Percentiles rank a stretch among this genome's conserved stretches.
Conservation (phyloP, 495 filamentous ascomycete species). For the Tuber umbilicatum region DNA sequence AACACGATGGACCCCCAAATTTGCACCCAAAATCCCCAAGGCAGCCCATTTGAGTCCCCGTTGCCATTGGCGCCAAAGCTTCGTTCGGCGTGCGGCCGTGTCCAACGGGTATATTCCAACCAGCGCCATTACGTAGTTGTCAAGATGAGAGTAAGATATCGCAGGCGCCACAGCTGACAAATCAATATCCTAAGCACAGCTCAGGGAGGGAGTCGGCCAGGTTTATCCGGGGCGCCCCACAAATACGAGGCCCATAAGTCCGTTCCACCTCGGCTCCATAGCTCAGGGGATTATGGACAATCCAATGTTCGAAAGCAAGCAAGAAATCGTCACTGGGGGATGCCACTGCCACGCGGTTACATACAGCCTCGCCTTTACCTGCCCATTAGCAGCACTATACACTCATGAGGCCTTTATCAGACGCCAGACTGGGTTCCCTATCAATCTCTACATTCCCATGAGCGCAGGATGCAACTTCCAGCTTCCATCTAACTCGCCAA, state of each 20-base stretch:
- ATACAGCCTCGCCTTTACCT: slow-evolving; percentile 1
- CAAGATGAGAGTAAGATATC: neutral
- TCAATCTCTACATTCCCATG: slow-evolving; percentile 2
- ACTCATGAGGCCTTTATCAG: slow-evolving; percentile 11
- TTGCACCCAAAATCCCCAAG: no score
- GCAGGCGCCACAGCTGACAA: neutral
- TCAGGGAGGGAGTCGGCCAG: neutral
- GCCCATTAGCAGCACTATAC: slow-evolving; percentile 12
- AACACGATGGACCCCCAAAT: no score
- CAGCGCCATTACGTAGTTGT: no score
- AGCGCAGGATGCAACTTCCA: slow-evolving; percentile 1
- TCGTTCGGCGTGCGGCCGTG: no score
- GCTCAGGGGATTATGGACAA: neutral
- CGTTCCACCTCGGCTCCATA: neutral
- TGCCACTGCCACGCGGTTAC: slow-evolving; percentile 13
- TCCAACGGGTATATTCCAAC: no score
- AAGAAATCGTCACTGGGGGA: slow-evolving; percentile 1
- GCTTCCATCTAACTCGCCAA: neutral
- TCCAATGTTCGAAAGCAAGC: neutral
- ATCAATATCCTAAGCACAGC: neutral
- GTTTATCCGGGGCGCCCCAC: neutral
- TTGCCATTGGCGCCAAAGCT: no score
- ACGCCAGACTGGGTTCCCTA: slow-evolving; percentile 13
- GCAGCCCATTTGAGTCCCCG: no score
- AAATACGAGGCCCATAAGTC: neutral